Conservation (phyloP, 2,329 filamentous ascomycete genomes). For the Alternaria sp. region DNA sequence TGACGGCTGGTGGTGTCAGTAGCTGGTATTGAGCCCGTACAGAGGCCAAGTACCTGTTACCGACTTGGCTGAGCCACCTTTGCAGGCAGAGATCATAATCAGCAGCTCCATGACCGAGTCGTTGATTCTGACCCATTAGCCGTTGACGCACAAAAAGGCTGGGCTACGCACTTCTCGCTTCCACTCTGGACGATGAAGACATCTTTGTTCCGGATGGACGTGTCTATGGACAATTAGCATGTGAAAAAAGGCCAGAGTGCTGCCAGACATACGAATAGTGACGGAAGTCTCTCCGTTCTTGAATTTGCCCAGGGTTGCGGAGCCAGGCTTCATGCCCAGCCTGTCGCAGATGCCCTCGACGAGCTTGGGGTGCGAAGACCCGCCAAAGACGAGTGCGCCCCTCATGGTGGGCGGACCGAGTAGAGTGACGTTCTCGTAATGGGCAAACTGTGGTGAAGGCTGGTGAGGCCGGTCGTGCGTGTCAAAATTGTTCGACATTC, state of each 20-base stretch:
- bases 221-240: slow-evolving; percentile 52
- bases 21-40: slow-evolving; percentile 14
- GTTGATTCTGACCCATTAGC: slow-evolving; percentile 71
- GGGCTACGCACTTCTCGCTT: slow-evolving; percentile 70
- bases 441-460: slow-evolving; percentile 32
- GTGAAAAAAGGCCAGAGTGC: slow-evolving; percentile 10
- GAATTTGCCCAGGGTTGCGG: slow-evolving; percentile 71
- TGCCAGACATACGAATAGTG: slow-evolving; percentile 63
- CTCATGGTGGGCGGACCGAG: slow-evolving; percentile 63
- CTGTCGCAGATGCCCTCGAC: slow-evolving; percentile 72
- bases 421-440: slow-evolving; percentile 42
- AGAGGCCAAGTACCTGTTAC: slow-evolving; percentile 76
- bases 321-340: slow-evolving; percentile 66
- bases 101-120: slow-evolving; percentile 99
- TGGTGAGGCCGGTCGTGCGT: slow-evolving; percentile 28
- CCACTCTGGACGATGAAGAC: slow-evolving; percentile 99
- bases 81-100: slow-evolving; percentile 99
- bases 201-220: slow-evolving; percentile 91
- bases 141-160: slow-evolving; percentile 19
- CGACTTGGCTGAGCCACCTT: slow-evolving; percentile 94
- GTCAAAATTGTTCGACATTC: slow-evolving; percentile 39
- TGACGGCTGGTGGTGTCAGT: slow-evolving; percentile 67
- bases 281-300: slow-evolving; percentile 75
- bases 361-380: slow-evolving; percentile 70
- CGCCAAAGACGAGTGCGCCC: slow-evolving; percentile 72